Evolutionary conservation across 2,329 filamentous ascomycete genomes (phyloP).

Genomic region (Ophiognomonia clavigignenti-juglandacearum): DNA sequence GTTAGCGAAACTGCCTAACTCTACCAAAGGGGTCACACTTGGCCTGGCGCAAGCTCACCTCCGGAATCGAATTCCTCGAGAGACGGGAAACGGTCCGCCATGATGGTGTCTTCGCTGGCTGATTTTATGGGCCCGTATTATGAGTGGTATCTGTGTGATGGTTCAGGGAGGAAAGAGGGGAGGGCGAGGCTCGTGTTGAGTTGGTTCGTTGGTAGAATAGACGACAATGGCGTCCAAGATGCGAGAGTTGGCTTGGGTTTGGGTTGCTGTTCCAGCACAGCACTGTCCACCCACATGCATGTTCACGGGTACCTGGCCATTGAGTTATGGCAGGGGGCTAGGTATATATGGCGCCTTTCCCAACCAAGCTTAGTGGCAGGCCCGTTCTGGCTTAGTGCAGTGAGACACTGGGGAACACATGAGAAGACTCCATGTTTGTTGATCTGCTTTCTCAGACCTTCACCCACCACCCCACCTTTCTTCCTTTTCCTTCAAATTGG

Average conservation of each 20-base stretch:
- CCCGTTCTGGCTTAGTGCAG: too few species aligned
- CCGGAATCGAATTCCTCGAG: conserved; percentile 72
- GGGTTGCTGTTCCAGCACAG: neutral
- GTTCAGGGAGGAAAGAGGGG: neutral
- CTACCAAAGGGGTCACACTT: neutral
- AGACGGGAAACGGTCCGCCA: conserved; percentile 77
- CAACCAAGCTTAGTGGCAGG: too few species aligned
- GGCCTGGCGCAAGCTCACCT: conserved; percentile 36
- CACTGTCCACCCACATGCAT: too few species aligned
- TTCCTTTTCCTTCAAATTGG: too few species aligned
- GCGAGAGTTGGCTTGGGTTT: neutral
- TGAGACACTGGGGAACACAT: too few species aligned
- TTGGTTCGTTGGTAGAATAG: neutral
- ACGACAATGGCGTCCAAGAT: neutral
- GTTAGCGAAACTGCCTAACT: conserved; percentile 16
- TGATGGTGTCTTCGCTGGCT: conserved; percentile 30
- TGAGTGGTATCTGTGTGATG: neutral
- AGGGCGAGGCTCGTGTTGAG: too few species aligned
- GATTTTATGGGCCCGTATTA: neutral
- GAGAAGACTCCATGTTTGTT: too few species aligned
- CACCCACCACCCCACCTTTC: too few species aligned
- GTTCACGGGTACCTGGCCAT: too few species aligned
- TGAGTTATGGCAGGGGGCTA: too few species aligned
- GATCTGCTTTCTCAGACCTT: too few species aligned
- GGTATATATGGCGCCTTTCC: too few species aligned